Percentiles rank a stretch among this genome's conserved stretches.
These are phyloP conservation scores for Pelargonium exstipulatum DNA, from an alignment of 441 rosid genomes.

Conservation along the genomic window DNA sequence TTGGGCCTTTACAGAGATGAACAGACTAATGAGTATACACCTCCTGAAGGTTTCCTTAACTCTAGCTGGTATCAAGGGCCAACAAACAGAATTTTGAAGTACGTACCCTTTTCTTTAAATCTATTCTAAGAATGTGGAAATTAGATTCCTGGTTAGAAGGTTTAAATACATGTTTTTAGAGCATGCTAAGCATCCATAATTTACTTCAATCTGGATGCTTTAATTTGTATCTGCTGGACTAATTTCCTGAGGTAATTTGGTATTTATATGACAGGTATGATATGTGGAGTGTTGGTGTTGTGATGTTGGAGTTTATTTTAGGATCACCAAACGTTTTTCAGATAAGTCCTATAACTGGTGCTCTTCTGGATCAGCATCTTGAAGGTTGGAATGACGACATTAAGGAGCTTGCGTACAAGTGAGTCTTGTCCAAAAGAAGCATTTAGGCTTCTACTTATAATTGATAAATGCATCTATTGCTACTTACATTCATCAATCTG, in stretches of 20 bases:
- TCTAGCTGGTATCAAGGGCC: slow-evolving; percentile 78
- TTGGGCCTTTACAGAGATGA: slow-evolving; percentile 57
- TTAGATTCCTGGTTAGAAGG: slow-evolving; percentile 6
- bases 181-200: neutral
- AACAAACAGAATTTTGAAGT: slow-evolving; percentile 51
- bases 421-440: slow-evolving; percentile 28
- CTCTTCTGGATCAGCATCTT: slow-evolving; percentile 79
- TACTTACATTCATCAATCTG: neutral
- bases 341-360: slow-evolving; percentile 56
- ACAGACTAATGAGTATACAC: slow-evolving; percentile 83
- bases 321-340: slow-evolving; percentile 92
- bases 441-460: slow-evolving; percentile 12
- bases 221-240: slow-evolving; percentile 6
- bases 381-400: slow-evolving; percentile 81
- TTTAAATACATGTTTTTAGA: slow-evolving; percentile 1
- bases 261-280: slow-evolving; percentile 55
- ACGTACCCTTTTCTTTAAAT: slow-evolving; percentile 26
- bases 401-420: slow-evolving; percentile 94
- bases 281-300: slow-evolving; percentile 98
- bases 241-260: slow-evolving; percentile 7
- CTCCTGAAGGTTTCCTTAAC: slow-evolving; percentile 89
- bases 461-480: slow-evolving; percentile 8
- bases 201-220: slow-evolving; percentile 3
- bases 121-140: neutral
- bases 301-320: slow-evolving; percentile 80